Conservation (phyloP, 2,329 filamentous ascomycete species). For the Fusarium miscanthi region DNA sequence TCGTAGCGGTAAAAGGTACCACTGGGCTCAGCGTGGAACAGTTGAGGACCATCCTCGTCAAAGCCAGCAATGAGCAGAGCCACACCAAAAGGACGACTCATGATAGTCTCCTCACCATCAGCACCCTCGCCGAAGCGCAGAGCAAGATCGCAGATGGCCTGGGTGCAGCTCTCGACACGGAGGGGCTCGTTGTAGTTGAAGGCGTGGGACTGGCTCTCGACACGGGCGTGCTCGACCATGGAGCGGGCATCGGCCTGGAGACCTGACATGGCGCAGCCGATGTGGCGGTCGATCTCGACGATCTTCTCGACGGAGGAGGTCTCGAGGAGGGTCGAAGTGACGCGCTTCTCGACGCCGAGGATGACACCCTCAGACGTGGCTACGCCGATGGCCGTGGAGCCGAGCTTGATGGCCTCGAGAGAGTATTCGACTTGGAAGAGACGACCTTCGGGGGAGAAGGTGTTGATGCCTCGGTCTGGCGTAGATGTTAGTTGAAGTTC, state of each 20-base stretch:
- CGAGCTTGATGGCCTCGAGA: conserved; percentile 99
- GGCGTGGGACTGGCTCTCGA: conserved; percentile 95
- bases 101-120: conserved; percentile 97
- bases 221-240: conserved; percentile 98
- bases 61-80: conserved; percentile 96
- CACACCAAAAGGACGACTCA: conserved; percentile 97
- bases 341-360: conserved; percentile 98
- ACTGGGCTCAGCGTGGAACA: conserved; percentile 98
- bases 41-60: conserved; percentile 94
- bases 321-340: conserved; percentile 96
- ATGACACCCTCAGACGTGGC: conserved; percentile 95
- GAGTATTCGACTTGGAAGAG: conserved; percentile 99
- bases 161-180: conserved; percentile 96
- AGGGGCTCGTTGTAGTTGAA: conserved; percentile 98
- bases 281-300: conserved; percentile 98
- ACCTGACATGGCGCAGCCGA: conserved; percentile 98
- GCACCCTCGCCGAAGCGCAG: conserved; percentile 97
- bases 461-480: conserved; percentile 97
- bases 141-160: conserved; percentile 97
- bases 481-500: conserved; percentile 33
- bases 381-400: conserved; percentile 97
- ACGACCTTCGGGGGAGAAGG: conserved; percentile 99
- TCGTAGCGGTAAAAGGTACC: conserved; percentile 99
- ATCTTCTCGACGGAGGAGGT: conserved; percentile 99
- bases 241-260: conserved; percentile 96